These are phyloP conservation scores for Ophiostoma sp. DNA, from an alignment of 2,329 filamentous ascomycete species.

Conservation along the genomic window DNA sequence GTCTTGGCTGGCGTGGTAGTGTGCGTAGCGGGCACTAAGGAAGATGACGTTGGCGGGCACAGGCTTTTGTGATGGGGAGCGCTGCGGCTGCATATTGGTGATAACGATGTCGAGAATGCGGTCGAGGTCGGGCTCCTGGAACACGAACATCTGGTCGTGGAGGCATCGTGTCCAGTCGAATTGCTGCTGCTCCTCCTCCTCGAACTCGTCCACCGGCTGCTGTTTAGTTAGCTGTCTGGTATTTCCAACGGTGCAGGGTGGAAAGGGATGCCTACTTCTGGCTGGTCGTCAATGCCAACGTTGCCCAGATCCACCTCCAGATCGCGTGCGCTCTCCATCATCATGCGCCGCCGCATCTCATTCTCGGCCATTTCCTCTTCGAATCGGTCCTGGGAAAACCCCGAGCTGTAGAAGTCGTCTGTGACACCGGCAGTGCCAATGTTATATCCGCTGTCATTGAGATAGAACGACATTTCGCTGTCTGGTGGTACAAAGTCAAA, in stretches of 20 bases:
- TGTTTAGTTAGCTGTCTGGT: slow-evolving; percentile 28
- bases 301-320: slow-evolving; percentile 95
- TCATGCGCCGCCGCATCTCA: slow-evolving; percentile 92
- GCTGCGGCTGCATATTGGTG: slow-evolving; percentile 94
- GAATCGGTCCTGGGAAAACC: slow-evolving; percentile 86
- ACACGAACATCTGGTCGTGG: slow-evolving; percentile 99
- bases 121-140: slow-evolving; percentile 88
- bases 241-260: neutral
- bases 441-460: slow-evolving; percentile 89
- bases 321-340: slow-evolving; percentile 98
- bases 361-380: slow-evolving; percentile 97
- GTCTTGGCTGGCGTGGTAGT: slow-evolving; percentile 88
- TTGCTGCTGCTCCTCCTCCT: slow-evolving; percentile 79
- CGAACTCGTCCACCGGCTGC: slow-evolving; percentile 65
- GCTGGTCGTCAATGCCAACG: slow-evolving; percentile 89
- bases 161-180: slow-evolving; percentile 94
- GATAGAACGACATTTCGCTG: slow-evolving; percentile 92
- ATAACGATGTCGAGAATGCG: slow-evolving; percentile 92
- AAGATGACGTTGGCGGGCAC: slow-evolving; percentile 97
- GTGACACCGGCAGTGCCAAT: slow-evolving; percentile 73
- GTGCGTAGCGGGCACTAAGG: slow-evolving; percentile 87
- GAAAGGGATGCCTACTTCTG: slow-evolving; percentile 59
- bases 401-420: slow-evolving; percentile 91
- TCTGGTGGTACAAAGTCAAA: slow-evolving; percentile 94
- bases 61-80: slow-evolving; percentile 93